phyloP scores from a whole-genome alignment of 2,329 filamentous ascomycete genomes.

The Chalara sp. region DNA sequence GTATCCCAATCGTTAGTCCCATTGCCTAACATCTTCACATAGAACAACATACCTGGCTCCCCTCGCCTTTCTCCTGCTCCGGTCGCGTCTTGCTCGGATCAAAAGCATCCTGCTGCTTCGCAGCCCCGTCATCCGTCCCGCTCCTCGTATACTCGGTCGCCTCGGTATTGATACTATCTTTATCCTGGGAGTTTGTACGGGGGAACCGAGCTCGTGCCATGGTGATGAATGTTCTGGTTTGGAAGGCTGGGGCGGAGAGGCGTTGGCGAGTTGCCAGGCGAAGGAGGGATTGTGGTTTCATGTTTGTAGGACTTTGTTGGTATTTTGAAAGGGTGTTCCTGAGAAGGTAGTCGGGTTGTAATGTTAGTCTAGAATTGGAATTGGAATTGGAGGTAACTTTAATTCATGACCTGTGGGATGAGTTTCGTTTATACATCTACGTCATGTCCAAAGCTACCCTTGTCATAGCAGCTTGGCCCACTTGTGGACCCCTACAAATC shows the following conservation, averaged over 20 bases:
- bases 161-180: conserved; percentile 57
- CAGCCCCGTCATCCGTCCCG: conserved; percentile 53
- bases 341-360: too few relatives aligned
- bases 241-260: too few relatives aligned
- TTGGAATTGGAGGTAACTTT: too few relatives aligned
- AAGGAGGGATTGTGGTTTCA: too few relatives aligned
- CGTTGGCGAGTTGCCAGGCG: too few relatives aligned
- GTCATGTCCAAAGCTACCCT: too few relatives aligned
- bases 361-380: too few relatives aligned
- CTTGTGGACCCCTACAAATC: too few relatives aligned
- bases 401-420: too few relatives aligned
- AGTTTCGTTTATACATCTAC: too few relatives aligned
- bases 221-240: neutral
- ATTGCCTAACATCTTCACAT: neutral
- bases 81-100: conserved; percentile 37
- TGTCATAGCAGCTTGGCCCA: too few relatives aligned
- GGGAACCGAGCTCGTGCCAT: conserved; percentile 2
- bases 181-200: conserved; percentile 45
- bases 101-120: conserved; percentile 53
- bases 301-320: neutral
- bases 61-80: conserved; percentile 35
- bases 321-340: neutral
- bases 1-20: neutral
- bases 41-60: conserved; percentile 15
- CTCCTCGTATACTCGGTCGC: conserved; percentile 62